A percentile compares a stretch with the other conserved stretches of the same genome.
phyloP scores from a whole-genome alignment of 805 yeast genomes.

The Pichia manshurica region DNA sequence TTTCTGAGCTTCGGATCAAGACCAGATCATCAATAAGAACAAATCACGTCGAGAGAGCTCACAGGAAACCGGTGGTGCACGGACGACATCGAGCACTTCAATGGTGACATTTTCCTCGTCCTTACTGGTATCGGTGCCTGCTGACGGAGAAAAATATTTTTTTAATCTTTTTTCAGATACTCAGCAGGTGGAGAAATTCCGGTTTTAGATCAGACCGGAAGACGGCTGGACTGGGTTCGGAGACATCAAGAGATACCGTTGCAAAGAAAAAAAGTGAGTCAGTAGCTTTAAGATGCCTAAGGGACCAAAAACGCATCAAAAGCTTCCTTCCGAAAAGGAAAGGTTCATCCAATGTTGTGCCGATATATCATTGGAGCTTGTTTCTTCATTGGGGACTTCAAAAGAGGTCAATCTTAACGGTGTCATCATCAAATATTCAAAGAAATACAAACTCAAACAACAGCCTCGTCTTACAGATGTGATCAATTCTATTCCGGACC shows the following conservation, averaged over 20 bases:
- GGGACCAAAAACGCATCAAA: conserved; percentile 46
- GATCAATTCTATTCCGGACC: conserved; percentile 92
- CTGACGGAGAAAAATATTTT: too few relatives aligned
- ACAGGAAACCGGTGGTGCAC: background rate
- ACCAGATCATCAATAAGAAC: too few relatives aligned
- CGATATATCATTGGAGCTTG: conserved; percentile 82
- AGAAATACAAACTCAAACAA: conserved; percentile 82
- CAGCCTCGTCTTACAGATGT: conserved; percentile 95
- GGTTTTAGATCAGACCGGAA: too few relatives aligned
- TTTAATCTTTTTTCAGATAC: too few relatives aligned
- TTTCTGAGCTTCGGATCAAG: too few relatives aligned
- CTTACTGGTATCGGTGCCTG: too few relatives aligned
- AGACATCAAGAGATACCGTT: too few relatives aligned
- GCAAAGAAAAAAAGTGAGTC: too few relatives aligned
- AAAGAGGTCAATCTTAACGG: conserved; percentile 88
- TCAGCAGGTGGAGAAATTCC: too few relatives aligned
- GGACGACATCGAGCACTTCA: background rate
- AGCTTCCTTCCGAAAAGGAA: conserved; percentile 85
- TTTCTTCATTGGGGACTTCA: conserved; percentile 58
- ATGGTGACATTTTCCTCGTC: too few relatives aligned
- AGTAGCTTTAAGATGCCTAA: conserved; percentile 13
- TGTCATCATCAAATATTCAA: conserved; percentile 74
- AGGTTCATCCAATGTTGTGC: conserved; percentile 89
- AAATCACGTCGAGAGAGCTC: background rate
- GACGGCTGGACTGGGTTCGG: too few relatives aligned